phyloP scores from a whole-genome alignment of 495 filamentous ascomycete species.

The Trichoderma erinaceum region DNA sequence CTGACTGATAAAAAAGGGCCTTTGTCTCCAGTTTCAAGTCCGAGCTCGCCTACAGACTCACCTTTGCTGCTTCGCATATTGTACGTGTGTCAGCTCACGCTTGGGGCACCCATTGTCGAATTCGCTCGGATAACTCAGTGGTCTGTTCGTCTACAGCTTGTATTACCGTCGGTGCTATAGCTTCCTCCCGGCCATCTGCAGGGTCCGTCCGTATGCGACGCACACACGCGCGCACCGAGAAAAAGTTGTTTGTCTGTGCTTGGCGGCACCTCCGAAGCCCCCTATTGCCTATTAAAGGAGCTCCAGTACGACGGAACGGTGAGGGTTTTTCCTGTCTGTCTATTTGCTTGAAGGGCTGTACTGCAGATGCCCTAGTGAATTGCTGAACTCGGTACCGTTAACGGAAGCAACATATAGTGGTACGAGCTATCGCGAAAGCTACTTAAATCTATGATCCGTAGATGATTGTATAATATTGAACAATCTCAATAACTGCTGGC shows the following conservation, averaged over 20 bases:
- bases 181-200: not conserved
- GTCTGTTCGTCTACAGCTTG: not conserved
- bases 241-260: not conserved
- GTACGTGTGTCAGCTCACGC: not conserved
- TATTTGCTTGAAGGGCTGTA: no score
- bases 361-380: no score
- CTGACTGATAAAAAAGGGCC: not conserved
- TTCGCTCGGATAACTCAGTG: not conserved
- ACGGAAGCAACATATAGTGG: no score
- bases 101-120: not conserved
- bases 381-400: no score
- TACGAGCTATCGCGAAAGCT: no score
- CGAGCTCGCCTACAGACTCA: not conserved
- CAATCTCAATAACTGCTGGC: no score
- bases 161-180: not conserved
- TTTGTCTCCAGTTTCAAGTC: not conserved
- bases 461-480: no score
- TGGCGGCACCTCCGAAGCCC: not conserved
- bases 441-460: no score
- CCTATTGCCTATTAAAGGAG: not conserved
- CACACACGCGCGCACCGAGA: not conserved
- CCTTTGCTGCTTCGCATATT: not conserved
- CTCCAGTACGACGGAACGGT: not conserved
- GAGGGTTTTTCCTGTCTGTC: no score
- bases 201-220: not conserved